Evolutionary conservation across 176 grass and related monocot species (phyloP), one percentile per base, ranked within the genome.

Genomic region (Ampelocalamus luodianensis): DNA sequence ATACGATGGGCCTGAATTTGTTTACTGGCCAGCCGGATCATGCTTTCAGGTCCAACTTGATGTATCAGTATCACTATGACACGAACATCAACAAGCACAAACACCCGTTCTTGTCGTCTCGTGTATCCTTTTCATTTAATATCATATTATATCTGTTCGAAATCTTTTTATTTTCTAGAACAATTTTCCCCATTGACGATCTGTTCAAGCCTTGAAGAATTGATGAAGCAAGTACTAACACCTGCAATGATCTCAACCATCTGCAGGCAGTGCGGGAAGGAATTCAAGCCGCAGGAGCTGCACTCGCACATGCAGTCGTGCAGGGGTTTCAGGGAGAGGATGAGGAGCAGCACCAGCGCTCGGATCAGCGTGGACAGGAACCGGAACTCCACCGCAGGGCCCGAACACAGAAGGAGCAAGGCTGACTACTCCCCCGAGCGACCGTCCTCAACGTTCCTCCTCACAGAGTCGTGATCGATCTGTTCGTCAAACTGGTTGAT

Each of bases 301-400:
- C 92, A 92, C 58, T 76, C 34, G 18, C 92, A 94, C 71, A 90
- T 94, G 92, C 88, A 90, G 64, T 92, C 87, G 76, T 94, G 92
- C 40, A 79, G 85, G 80, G 92, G 65, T 5, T 64, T 94, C 39
- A 91, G n/a, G 65, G 82, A 79, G 51, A 74, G 80, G 84, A 86
- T 71, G 79, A 63, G 63, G 37, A 79, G 79, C 60, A 83, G 62
- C 81, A 17, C 27, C 71, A 14, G 69, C 69, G 2, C 55, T 8
- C 54, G 83, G 20, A 0, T 14, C 44, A 58, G 62, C 70, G 34
- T 14, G 1, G 88, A 78, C 64, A 63, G 32, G 59, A 69, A 56
- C 59, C 55, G 59, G 66, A 73, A 0, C 17, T 42, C 40, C 40
- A 1, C 62, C 29, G 3, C 38, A 16, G 44, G 67, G 68, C 5